Conservation (phyloP, 768 basidiomycete species). For the Termitomyces sp. region DNA sequence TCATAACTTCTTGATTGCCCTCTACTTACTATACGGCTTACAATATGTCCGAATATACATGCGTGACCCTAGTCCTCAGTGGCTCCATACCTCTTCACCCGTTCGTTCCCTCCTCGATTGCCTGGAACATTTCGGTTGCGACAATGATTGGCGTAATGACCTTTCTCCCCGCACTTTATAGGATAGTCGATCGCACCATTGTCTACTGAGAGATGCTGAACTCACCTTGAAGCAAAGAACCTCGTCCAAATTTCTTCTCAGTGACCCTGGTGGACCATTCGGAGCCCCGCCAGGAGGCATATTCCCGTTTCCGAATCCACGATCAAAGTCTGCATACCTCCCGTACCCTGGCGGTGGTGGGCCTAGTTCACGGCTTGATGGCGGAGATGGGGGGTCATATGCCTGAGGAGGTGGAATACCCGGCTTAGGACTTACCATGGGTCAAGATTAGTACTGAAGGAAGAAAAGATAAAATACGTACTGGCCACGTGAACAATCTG, state of each 20-base stretch:
- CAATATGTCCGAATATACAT: background rate
- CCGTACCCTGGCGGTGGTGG: slow-evolving; percentile 92
- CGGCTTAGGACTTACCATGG: slow-evolving; percentile 59
- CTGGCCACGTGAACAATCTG: slow-evolving; percentile 88
- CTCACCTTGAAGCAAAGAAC: slow-evolving; percentile 84
- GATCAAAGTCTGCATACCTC: slow-evolving; percentile 74
- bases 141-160: slow-evolving; percentile 95
- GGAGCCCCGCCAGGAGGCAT: slow-evolving; percentile 17
- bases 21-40: no score
- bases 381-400: slow-evolving; percentile 63
- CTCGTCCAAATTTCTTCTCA: slow-evolving; percentile 73
- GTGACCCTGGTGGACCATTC: slow-evolving; percentile 26
- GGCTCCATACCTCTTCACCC: slow-evolving; percentile 35
- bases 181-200: slow-evolving; percentile 5
- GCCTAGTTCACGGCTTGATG: slow-evolving; percentile 74
- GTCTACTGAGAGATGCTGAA: background rate
- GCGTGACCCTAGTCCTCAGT: slow-evolving; percentile 7
- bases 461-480: slow-evolving; percentile 35
- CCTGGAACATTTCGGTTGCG: slow-evolving; percentile 88
- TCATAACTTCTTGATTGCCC: no score
- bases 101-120: slow-evolving; percentile 79
- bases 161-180: slow-evolving; percentile 79
- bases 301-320: slow-evolving; percentile 35
- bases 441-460: slow-evolving; percentile 6
- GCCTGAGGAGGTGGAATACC: slow-evolving; percentile 20